Evolutionary conservation across 2,329 filamentous ascomycete species (phyloP).

Genomic region (Helotiales sp.): DNA sequence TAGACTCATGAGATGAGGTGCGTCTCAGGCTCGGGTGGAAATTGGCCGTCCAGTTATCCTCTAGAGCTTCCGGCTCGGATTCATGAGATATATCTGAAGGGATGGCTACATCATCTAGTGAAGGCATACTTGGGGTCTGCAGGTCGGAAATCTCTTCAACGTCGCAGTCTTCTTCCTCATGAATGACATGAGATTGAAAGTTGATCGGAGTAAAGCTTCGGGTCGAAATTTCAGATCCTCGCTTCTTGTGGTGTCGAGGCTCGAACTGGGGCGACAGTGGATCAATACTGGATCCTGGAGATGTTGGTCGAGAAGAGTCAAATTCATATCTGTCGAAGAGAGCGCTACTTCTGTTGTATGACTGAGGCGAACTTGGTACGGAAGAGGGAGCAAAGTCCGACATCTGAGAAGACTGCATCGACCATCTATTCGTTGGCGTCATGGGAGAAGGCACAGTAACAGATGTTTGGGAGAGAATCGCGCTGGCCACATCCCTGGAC

Average conservation of each 20-base stretch:
- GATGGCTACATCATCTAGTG: slow-evolving; percentile 26
- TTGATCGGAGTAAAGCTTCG: slow-evolving; percentile 43
- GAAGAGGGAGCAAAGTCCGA: slow-evolving; percentile 71
- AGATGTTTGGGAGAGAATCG: slow-evolving; percentile 43
- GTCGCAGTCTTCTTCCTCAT: slow-evolving; percentile 38
- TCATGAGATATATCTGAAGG: slow-evolving; percentile 26
- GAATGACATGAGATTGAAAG: slow-evolving; percentile 39
- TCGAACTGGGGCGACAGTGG: slow-evolving; percentile 64
- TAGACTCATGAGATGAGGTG: slow-evolving; percentile 79
- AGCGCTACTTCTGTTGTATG: slow-evolving; percentile 68
- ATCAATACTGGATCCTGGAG: slow-evolving; percentile 74
- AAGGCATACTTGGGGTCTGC: slow-evolving; percentile 20
- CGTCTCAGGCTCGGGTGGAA: slow-evolving; percentile 57
- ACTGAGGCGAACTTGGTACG: slow-evolving; percentile 77
- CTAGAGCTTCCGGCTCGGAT: slow-evolving; percentile 11
- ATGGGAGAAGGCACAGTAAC: slow-evolving; percentile 52
- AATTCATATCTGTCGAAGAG: slow-evolving; percentile 71
- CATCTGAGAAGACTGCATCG: slow-evolving; percentile 58
- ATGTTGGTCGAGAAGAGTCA: slow-evolving; percentile 75
- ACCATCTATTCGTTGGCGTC: slow-evolving; percentile 59
- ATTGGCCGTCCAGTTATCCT: slow-evolving; percentile 29
- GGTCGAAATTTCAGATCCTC: slow-evolving; percentile 54
- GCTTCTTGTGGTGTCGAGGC: slow-evolving; percentile 54
- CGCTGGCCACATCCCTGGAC: slow-evolving; percentile 43
- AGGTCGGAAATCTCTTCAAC: slow-evolving; percentile 31